Base-by-base conservation (phyloP, 805 yeast species). In the Torulaspora quercuum region DNA sequence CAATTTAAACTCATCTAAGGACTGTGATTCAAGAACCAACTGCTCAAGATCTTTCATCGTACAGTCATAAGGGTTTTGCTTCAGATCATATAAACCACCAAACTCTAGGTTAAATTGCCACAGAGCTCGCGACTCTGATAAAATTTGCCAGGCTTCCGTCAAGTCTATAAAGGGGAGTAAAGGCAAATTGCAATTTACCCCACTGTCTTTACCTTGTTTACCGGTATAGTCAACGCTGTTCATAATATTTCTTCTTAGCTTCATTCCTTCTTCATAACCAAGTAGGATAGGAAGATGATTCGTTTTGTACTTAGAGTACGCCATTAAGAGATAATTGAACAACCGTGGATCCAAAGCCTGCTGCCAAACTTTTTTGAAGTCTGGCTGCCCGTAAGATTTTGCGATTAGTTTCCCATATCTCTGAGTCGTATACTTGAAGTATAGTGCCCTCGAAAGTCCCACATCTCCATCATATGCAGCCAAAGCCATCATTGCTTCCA, bases 401-500 rank as follows among this genome's bases (percentile, higher is more conserved):
- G 17, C 36, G 7, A 29, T 29, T 3, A 41, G 28, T 18, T 44
- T 39, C 14, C 42, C 42, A 30, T 44, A 55, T 35, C 47, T 46
- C n/a, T 67, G 52, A 35, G 64, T 63, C 41, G 63, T 59, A 40
- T 73, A 64, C 44, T 69, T 70, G 38, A 65, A 61, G 58, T 73
- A 82, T 22, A 83, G 56, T 0, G 90, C 86, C 48, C 97, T 69
- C 1, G 85, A 69, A 28, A 86, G 65, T 5, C 76, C 66, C 12
- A 83, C 60, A 56, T 89, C 96, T 0, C 95, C 92, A 51, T 88
- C 88, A 41, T 69, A 69, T 0, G 87, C 81, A n/a, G 92, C 76
- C 30, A 90, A 61, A 44, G 80, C 73, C 64, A 90, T 69, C 78
- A 90, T 78, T 10, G 77, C 70, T 44, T 80, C 82, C 54, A 53